Evolutionary conservation across 768 basidiomycete genomes (phyloP), one percentile per base, ranked within the genome.

Genomic region (Suillus paluster): DNA sequence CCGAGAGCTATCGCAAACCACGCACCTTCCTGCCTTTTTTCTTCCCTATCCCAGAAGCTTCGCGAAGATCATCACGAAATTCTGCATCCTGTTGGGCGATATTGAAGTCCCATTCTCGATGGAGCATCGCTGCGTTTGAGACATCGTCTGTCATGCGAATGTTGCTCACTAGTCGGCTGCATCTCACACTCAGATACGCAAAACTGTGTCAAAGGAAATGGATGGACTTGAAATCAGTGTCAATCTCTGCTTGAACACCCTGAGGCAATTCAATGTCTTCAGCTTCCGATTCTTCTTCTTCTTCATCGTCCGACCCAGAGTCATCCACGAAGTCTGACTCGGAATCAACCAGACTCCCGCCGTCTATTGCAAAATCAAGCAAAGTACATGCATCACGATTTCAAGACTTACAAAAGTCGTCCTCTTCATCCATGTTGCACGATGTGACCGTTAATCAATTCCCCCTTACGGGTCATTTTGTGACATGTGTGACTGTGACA

Each of bases 21-120:
- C 76, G 50, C 58, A 84, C 84, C 78, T 81, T 83, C 71, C 79
- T 81, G 62, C 80, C 75, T 66, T 79, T 68, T 60, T 72, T 77
- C 59, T 68, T 80, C 15, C 91, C 91, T 36, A 94, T 83, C 6
- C 91, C 91, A 10, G 90, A 89, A 7, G 90, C 91, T 46, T 80
- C 84, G 17, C 90, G 83, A 56, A 94, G 76, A 67, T 92, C 90
- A 60, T 92, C 88, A 15, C 83, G 85, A 69, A 93, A 90, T 65
- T 88, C 84, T 1, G 83, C 83, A 14, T 91, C 86, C 60, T 81
- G 80, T 58, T 92, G 87, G 67, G 88, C 85, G 48, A 90, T 83
- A 58, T 79, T 83, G 41, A 91, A 84, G 63, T 93, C 89, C 90
- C 92, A 95, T 61, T 89, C 86, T 60, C 84, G 84, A 41, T 83